phyloP scores from a whole-genome alignment of 192 early-diverging fungal species.

The Coemansia asiatica region DNA sequence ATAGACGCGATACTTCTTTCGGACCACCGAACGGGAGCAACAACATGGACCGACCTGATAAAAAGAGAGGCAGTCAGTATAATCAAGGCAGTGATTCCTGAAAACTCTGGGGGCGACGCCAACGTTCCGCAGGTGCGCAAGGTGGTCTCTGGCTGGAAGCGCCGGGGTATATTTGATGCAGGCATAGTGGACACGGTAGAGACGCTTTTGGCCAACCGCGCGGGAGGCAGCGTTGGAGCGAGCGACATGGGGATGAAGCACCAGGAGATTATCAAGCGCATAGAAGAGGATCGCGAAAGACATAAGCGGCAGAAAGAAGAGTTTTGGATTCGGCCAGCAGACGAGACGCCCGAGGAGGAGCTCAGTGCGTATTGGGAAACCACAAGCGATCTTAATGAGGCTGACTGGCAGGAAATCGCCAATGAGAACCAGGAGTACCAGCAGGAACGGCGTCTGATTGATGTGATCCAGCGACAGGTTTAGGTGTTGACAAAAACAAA shows the following conservation, averaged over 20 bases:
- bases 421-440: slow-evolving; percentile 41
- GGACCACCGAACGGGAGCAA: slow-evolving; percentile 5
- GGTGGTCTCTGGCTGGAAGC: slow-evolving; percentile 37
- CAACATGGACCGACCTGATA: slow-evolving; percentile 39
- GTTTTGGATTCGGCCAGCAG: slow-evolving; percentile 50
- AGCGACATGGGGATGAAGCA: slow-evolving; percentile 40
- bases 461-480: background rate
- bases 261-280: slow-evolving; percentile 55
- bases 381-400: slow-evolving; percentile 48
- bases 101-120: slow-evolving; percentile 40
- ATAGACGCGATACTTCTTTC: slow-evolving; percentile 49
- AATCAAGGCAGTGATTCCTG: slow-evolving; percentile 37
- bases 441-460: slow-evolving; percentile 18
- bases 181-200: slow-evolving; percentile 19
- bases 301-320: slow-evolving; percentile 60
- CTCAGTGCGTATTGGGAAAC: slow-evolving; percentile 54
- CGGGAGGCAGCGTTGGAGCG: slow-evolving; percentile 2
- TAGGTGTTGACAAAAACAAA: background rate
- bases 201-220: slow-evolving; percentile 21
- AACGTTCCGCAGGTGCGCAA: slow-evolving; percentile 46
- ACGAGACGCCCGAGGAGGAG: slow-evolving; percentile 36
- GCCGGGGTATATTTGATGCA: slow-evolving; percentile 25
- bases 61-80: slow-evolving; percentile 29
- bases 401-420: slow-evolving; percentile 43
- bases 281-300: slow-evolving; percentile 60